These are phyloP conservation scores for Pharus latifolius DNA, from an alignment of 176 grass and related monocot genomes.

Conservation along the genomic window DNA sequence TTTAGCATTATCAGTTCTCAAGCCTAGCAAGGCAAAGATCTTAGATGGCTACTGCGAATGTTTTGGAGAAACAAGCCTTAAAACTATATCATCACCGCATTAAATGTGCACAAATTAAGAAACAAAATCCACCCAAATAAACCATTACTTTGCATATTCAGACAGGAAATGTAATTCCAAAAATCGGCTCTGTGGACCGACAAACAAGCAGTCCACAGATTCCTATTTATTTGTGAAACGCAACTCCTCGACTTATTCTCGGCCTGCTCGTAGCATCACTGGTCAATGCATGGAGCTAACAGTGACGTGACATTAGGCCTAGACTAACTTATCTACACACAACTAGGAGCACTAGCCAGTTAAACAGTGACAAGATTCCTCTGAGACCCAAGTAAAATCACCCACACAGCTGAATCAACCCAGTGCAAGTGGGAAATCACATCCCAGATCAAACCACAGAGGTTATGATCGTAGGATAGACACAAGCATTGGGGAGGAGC, in stretches of 20 bases:
- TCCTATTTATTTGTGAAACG: conserved; percentile 81
- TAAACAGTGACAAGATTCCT: not conserved
- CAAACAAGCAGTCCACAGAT: conserved; percentile 41
- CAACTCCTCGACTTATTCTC: conserved; percentile 22
- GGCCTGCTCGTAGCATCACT: conserved; percentile 63
- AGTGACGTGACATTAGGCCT: conserved; percentile 64
- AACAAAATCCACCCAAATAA: no score
- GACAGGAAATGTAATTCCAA: conserved; percentile 50
- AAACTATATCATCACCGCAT: not conserved
- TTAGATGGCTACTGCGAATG: conserved; percentile 12
- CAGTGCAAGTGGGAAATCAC: not conserved
- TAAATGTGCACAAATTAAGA: not conserved
- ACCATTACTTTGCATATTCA: rapidly evolving
- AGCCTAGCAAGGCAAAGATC: conserved; percentile 7
- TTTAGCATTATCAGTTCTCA: conserved; percentile 9
- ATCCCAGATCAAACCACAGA: conserved; percentile 19
- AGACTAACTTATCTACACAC: rapidly evolving
- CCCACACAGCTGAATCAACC: conserved; percentile 35
- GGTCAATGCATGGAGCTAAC: conserved; percentile 48
- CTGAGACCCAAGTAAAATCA: conserved; percentile 91
- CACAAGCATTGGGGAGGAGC: not conserved
- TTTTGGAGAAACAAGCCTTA: conserved; percentile 20
- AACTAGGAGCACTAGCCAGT: rapidly evolving
- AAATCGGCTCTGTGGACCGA: conserved; percentile 68
- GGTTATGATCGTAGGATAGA: not conserved